A percentile compares a stretch with the other conserved stretches of the same genome.
Conservation (phyloP, 345 rosid species). For the Arabidopsis arenosa region DNA sequence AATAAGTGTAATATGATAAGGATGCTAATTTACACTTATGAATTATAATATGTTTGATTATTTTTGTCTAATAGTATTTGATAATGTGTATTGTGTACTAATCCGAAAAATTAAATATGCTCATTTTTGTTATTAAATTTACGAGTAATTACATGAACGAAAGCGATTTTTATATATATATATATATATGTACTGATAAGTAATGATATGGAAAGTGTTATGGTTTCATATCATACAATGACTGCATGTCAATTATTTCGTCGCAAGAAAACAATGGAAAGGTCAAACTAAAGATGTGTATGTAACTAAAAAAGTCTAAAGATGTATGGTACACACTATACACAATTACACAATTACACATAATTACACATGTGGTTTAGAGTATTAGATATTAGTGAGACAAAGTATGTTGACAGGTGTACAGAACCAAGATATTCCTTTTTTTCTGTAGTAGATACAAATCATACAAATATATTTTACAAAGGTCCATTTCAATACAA, state of each 20-base stretch:
- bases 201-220: constrained; percentile 3
- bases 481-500: neutral
- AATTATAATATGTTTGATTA: neutral
- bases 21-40: neutral
- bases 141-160: neutral
- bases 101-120: neutral
- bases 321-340: constrained; percentile 13
- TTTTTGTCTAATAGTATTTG: neutral
- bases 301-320: constrained; percentile 1
- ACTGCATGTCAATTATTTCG: constrained; percentile 28
- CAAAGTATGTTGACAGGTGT: neutral
- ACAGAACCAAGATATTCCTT: neutral
- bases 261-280: constrained; percentile 12
- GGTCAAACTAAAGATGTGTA: constrained; percentile 36
- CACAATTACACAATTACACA: neutral
- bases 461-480: no score
- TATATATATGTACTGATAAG: neutral
- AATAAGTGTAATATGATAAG: neutral
- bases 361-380: constrained; percentile 15
- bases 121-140: neutral
- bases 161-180: neutral
- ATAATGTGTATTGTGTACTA: neutral
- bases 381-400: neutral
- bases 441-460: neutral
- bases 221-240: constrained; percentile 6